Percentiles rank a stretch among this genome's conserved stretches.
These are phyloP conservation scores for Schwanniomyces occidentalis DNA, from an alignment of 805 yeast species.

Conservation along the genomic window DNA sequence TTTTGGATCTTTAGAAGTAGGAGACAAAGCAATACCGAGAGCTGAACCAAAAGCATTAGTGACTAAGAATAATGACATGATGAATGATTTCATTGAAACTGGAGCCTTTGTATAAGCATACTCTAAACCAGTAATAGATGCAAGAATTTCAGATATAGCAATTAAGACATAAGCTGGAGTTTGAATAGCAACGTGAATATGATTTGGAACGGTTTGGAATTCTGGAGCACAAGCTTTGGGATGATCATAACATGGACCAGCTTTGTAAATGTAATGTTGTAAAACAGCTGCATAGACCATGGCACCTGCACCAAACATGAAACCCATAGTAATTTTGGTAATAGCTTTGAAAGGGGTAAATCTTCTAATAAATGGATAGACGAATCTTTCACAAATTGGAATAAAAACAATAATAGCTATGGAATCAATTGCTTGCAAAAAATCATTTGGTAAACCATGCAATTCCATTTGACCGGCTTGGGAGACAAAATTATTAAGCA, in stretches of 20 bases:
- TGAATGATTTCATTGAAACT: constrained; percentile 60
- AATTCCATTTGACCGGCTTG: constrained; percentile 74
- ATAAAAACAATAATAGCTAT: constrained; percentile 74
- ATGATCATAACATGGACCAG: constrained; percentile 72
- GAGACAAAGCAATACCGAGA: constrained; percentile 68
- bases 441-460: constrained; percentile 80
- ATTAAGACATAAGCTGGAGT: constrained; percentile 71
- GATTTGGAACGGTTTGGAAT: constrained; percentile 45
- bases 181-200: constrained; percentile 69
- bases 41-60: constrained; percentile 80
- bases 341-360: constrained; percentile 64
- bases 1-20: constrained; percentile 69
- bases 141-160: constrained; percentile 76
- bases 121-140: constrained; percentile 79
- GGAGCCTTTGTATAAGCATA: constrained; percentile 87
- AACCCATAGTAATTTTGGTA: constrained; percentile 70
- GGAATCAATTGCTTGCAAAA: constrained; percentile 74
- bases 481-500: constrained; percentile 69
- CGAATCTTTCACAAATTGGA: constrained; percentile 63
- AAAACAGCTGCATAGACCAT: constrained; percentile 78
- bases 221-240: constrained; percentile 56
- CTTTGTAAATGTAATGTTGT: constrained; percentile 65
- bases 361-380: constrained; percentile 48
- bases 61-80: constrained; percentile 64
- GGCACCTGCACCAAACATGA: constrained; percentile 60